Percentiles rank a stretch among this genome's conserved stretches.
Conservation (phyloP, 225 moss, liverwort and hornwort genomes). For the Pleurozium schreberi region DNA sequence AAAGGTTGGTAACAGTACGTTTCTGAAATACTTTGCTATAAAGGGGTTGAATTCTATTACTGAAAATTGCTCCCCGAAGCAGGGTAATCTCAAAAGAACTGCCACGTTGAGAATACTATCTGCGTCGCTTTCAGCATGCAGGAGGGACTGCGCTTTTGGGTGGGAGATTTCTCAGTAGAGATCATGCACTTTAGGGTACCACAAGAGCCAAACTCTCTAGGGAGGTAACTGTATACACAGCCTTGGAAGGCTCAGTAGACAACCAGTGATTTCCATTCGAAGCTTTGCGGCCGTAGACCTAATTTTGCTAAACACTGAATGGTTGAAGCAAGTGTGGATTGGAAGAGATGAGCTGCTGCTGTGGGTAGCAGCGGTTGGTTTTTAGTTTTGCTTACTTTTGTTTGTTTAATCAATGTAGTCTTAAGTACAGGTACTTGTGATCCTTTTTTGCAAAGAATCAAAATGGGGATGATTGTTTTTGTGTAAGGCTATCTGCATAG, state of each 20-base stretch:
- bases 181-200: neutral
- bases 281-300: neutral
- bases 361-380: neutral
- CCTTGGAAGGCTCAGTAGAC: neutral
- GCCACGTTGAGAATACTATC: too few species aligned
- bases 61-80: neutral
- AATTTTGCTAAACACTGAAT: neutral
- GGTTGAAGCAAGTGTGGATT: neutral
- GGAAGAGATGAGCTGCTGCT: neutral
- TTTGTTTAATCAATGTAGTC: neutral
- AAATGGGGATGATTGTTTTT: neutral
- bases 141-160: neutral
- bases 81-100: neutral
- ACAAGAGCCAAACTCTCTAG: neutral
- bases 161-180: neutral
- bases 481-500: neutral
- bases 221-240: neutral
- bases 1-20: neutral
- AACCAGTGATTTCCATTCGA: neutral
- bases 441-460: neutral
- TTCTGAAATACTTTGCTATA: neutral
- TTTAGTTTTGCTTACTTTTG: neutral
- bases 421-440: neutral
- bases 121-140: neutral
- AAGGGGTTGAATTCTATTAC: neutral